Conservation (phyloP, 331 rosid genomes). For the Pyracantha coccinea region DNA sequence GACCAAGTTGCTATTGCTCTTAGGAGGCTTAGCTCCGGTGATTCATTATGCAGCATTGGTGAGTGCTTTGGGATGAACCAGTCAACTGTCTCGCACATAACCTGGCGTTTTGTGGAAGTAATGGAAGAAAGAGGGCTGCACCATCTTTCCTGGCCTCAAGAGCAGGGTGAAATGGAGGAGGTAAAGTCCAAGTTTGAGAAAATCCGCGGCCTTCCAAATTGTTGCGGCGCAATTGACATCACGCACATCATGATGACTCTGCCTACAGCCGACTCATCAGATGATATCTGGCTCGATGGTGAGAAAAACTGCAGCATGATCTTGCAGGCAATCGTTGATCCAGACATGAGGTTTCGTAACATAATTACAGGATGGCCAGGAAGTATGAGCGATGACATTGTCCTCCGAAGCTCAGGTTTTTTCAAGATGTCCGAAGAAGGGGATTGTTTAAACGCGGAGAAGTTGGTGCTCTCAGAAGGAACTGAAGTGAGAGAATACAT, state of each 20-base stretch:
- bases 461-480: constrained; percentile 34
- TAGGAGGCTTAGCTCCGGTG: constrained; percentile 91
- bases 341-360: constrained; percentile 65
- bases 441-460: constrained; percentile 40
- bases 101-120: constrained; percentile 87
- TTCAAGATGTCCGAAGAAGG: constrained; percentile 58
- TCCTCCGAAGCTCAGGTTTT: constrained; percentile 57
- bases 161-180: constrained; percentile 49
- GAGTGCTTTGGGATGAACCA: constrained; percentile 65
- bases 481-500: constrained; percentile 51
- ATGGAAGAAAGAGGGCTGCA: constrained; percentile 82
- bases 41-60: constrained; percentile 61
- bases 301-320: constrained; percentile 89
- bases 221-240: constrained; percentile 76
- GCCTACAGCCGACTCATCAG: constrained; percentile 42
- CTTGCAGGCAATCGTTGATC: constrained; percentile 81
- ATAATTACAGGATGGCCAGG: constrained; percentile 91
- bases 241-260: constrained; percentile 86
- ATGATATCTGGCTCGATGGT: constrained; percentile 60
- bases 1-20: constrained; percentile 93
- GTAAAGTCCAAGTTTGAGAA: constrained; percentile 63
- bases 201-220: constrained; percentile 64
- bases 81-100: constrained; percentile 77
- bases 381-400: constrained; percentile 50
- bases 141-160: constrained; percentile 79